Conservation (phyloP, 768 basidiomycete species). For the Collybia nuda region DNA sequence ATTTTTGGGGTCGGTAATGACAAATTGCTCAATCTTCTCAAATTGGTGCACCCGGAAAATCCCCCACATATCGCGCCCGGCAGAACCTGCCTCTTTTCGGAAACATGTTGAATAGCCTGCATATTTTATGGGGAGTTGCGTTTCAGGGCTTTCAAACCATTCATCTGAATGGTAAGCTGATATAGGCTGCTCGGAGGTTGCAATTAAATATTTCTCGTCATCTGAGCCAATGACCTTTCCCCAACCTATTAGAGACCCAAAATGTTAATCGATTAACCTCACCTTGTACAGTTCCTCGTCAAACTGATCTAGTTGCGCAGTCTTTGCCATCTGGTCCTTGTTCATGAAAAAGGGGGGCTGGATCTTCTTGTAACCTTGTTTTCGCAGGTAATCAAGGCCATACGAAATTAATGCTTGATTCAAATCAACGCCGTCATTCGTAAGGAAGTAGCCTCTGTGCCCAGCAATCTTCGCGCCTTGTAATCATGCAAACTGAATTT, state of each 20-base stretch:
- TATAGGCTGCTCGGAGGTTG: constrained; percentile 98
- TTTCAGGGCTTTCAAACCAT: constrained; percentile 94
- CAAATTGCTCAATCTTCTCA: constrained; percentile 98
- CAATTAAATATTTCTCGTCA: constrained; percentile 98
- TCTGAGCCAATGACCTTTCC: constrained; percentile 78
- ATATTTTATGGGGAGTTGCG: constrained; percentile 89
- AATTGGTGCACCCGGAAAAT: constrained; percentile 99
- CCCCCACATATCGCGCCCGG: constrained; percentile 98
- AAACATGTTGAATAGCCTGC: constrained; percentile 95
- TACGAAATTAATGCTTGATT: constrained; percentile 96
- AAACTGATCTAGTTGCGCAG: constrained; percentile 96
- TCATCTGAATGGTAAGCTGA: constrained; percentile 95
- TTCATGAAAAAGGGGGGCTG: constrained; percentile 99
- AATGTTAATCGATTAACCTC: constrained; percentile 3
- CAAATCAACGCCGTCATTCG: constrained; percentile 92
- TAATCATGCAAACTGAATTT: not conserved
- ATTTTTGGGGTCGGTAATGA: constrained; percentile 90
- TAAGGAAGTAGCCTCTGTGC: constrained; percentile 96
- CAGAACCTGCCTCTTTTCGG: constrained; percentile 97
- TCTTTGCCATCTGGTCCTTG: constrained; percentile 96
- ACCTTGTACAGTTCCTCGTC: constrained; percentile 99
- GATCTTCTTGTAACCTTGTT: constrained; percentile 85
- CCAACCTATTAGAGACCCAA: not conserved
- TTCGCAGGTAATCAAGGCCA: constrained; percentile 89
- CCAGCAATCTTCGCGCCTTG: constrained; percentile 89